A percentile compares a stretch with the other conserved stretches of the same genome.
These are phyloP conservation scores for Leptomonas seymouri DNA, from an alignment of 208 protist species.

Conservation along the genomic window DNA sequence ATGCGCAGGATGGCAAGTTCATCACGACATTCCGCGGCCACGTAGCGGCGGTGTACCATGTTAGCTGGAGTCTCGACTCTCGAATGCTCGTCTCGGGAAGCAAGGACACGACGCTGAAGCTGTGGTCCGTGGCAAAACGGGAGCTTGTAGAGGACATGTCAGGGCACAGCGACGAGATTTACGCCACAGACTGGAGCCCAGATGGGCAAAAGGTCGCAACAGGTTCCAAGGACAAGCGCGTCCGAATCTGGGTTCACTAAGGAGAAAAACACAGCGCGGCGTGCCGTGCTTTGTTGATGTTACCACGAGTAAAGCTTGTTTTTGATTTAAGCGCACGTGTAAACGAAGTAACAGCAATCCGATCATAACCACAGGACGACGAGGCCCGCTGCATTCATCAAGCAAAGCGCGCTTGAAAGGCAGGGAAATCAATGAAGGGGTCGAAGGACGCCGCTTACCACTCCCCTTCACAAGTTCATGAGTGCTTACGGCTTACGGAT, in stretches of 20 bases:
- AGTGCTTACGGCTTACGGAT: too few relatives aligned
- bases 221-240: slow-evolving; percentile 97
- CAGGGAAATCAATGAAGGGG: too few relatives aligned
- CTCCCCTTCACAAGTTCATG: too few relatives aligned
- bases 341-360: too few relatives aligned
- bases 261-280: not conserved
- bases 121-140: slow-evolving; percentile 93
- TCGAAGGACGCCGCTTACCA: too few relatives aligned
- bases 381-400: too few relatives aligned
- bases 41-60: slow-evolving; percentile 97
- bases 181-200: slow-evolving; percentile 97
- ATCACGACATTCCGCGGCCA: slow-evolving; percentile 96
- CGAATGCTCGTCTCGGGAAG: slow-evolving; percentile 94
- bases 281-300: not conserved
- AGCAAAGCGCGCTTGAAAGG: too few relatives aligned
- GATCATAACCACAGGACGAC: too few relatives aligned
- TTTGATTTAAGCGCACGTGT: too few relatives aligned
- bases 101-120: slow-evolving; percentile 98
- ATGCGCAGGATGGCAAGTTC: slow-evolving; percentile 91
- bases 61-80: slow-evolving; percentile 96
- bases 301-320: not conserved
- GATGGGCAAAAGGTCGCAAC: slow-evolving; percentile 96
- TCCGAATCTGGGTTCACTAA: slow-evolving; percentile 91
- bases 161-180: slow-evolving; percentile 98
- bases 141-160: slow-evolving; percentile 96